These are phyloP conservation scores for Zostera marina DNA, from an alignment of 116 monocot species.

Conservation along the genomic window DNA sequence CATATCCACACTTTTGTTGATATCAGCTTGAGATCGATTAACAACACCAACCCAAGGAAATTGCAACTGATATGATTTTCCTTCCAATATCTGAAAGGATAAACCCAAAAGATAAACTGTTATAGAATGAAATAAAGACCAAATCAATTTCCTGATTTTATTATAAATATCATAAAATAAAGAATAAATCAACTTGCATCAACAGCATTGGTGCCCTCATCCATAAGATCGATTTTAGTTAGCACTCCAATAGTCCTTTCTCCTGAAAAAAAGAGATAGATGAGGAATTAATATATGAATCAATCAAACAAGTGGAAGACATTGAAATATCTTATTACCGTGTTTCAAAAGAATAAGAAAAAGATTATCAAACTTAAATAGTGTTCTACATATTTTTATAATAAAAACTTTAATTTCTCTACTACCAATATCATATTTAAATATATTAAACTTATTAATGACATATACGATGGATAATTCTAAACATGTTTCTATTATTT, in stretches of 20 bases:
- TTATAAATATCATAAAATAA: not conserved
- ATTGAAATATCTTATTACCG: not conserved
- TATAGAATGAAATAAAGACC: too few species aligned
- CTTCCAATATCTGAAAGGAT: slow-evolving; percentile 71
- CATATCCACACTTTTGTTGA: slow-evolving; percentile 93
- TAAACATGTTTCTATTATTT: not conserved
- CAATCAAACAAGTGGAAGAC: too few species aligned
- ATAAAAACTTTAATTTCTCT: too few species aligned
- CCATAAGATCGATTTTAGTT: slow-evolving; percentile 97
- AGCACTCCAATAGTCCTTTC: slow-evolving; percentile 92
- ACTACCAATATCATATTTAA: too few species aligned
- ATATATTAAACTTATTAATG: too few species aligned
- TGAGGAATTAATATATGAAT: not conserved
- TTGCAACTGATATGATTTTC: slow-evolving; percentile 69
- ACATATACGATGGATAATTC: not conserved
- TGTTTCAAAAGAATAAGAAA: too few species aligned
- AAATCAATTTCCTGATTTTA: too few species aligned
- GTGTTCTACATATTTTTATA: too few species aligned
- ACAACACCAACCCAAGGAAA: slow-evolving; percentile 97
- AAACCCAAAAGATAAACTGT: too few species aligned
- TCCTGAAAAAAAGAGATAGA: slow-evolving; percentile 23
- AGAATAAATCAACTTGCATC: slow-evolving; percentile 37
- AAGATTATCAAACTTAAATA: too few species aligned
- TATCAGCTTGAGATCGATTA: slow-evolving; percentile 96
- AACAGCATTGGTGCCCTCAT: slow-evolving; percentile 89